phyloP scores from a whole-genome alignment of 768 basidiomycete species.

The Mycena alexandri region DNA sequence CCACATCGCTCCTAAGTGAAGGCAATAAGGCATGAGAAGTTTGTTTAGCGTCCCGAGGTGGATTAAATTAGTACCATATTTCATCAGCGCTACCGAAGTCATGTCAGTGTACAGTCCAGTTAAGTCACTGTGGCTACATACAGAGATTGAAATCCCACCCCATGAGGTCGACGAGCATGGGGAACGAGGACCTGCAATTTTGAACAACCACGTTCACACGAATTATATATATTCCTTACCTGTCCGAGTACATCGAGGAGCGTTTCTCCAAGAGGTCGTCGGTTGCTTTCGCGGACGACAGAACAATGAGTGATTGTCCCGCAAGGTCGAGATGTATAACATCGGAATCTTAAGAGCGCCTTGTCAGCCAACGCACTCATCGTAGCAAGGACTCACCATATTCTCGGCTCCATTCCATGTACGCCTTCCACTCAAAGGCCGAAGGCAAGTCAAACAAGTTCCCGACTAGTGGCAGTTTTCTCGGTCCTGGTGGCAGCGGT shows the following conservation, averaged over 20 bases:
- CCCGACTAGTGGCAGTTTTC: conserved; percentile 56
- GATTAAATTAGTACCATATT: too few species aligned
- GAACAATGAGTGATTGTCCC: conserved; percentile 48
- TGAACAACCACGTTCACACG: too few species aligned
- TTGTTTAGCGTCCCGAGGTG: too few species aligned
- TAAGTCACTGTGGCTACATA: too few species aligned
- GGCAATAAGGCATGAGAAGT: too few species aligned
- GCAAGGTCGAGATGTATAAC: conserved; percentile 48
- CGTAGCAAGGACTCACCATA: conserved; percentile 40
- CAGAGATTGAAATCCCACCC: conserved; percentile 9
- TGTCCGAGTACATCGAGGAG: too few species aligned
- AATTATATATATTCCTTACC: too few species aligned
- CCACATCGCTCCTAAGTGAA: conserved; percentile 21
- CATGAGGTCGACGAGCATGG: conserved; percentile 15
- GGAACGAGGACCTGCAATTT: neutral
- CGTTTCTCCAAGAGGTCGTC: too few species aligned
- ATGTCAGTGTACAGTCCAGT: neutral
- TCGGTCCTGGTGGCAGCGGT: conserved; percentile 54
- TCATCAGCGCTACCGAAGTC: conserved; percentile 25
- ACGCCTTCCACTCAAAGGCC: conserved; percentile 54
- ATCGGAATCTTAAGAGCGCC: conserved; percentile 30
- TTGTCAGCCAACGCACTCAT: neutral
- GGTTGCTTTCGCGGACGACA: conserved; percentile 37
- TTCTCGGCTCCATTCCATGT: conserved; percentile 50
- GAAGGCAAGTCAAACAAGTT: conserved; percentile 60